A percentile compares a stretch with the other conserved stretches of the same genome.
Evolutionary conservation across 176 grass and related monocot species (phyloP).

Genomic region (Dendrocalamus sinicus): DNA sequence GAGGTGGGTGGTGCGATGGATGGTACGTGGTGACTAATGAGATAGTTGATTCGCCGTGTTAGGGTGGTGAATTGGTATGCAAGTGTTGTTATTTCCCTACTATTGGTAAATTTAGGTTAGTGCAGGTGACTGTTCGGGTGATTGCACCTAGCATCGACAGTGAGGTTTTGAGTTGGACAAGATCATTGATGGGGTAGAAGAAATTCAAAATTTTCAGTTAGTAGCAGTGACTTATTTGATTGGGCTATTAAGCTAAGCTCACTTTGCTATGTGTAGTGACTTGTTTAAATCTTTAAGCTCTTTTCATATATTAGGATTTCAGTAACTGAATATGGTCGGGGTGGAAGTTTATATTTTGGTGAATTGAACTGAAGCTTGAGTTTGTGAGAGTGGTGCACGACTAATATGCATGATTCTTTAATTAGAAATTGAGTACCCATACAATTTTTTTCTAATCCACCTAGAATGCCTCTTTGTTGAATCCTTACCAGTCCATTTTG

Average conservation of each 20-base stretch:
- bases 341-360: too few relatives aligned
- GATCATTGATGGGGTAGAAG: too few relatives aligned
- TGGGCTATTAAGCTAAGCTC: background rate
- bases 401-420: too few relatives aligned
- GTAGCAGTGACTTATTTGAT: background rate
- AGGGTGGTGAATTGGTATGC: slow-evolving; percentile 27
- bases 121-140: background rate
- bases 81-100: background rate
- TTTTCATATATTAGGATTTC: background rate
- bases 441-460: too few relatives aligned
- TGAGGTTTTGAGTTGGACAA: background rate
- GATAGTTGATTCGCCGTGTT: slow-evolving; percentile 18
- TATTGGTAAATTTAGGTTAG: background rate
- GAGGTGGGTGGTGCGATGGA: background rate
- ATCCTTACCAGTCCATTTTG: too few relatives aligned
- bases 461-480: too few relatives aligned
- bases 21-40: background rate
- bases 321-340: too few relatives aligned
- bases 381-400: too few relatives aligned
- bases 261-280: background rate
- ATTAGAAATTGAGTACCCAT: too few relatives aligned
- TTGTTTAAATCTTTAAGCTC: slow-evolving; percentile 13
- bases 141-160: background rate
- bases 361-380: too few relatives aligned
- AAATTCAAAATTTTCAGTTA: too few relatives aligned